Percentiles rank a stretch among this genome's conserved stretches.
Conservation (phyloP, 768 basidiomycete genomes). For the Cystofilobasidium macerans region DNA sequence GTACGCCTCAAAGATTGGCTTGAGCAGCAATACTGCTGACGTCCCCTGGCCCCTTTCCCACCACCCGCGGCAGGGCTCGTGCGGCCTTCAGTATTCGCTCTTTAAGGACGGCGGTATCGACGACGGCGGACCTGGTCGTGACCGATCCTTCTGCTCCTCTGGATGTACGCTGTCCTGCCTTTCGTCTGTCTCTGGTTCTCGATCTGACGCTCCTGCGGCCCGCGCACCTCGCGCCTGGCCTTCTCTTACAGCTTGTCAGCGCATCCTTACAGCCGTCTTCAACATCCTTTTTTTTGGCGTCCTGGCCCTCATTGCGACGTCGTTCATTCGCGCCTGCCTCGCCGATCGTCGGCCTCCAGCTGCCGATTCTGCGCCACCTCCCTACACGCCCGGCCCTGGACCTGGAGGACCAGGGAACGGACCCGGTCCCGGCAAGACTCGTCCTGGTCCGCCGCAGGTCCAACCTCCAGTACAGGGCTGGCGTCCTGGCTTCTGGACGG, state of each 20-base stretch:
- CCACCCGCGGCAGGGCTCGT: slow-evolving; percentile 52
- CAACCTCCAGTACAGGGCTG: background rate
- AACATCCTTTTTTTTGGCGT: slow-evolving; percentile 13
- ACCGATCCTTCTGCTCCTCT: background rate
- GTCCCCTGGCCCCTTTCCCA: background rate
- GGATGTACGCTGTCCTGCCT: background rate
- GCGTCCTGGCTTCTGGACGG: slow-evolving; percentile 9
- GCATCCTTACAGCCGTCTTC: background rate
- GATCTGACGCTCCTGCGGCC: background rate
- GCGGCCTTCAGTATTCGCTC: slow-evolving; percentile 72
- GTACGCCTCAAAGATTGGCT: slow-evolving; percentile 46
- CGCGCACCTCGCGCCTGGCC: no score
- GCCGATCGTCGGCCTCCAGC: background rate
- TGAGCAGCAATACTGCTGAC: no score
- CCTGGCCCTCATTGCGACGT: slow-evolving; percentile 18
- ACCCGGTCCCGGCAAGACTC: background rate
- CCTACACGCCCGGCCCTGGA: slow-evolving; percentile 2
- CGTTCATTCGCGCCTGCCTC: slow-evolving; percentile 11
- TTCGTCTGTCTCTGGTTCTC: background rate
- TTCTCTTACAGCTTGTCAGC: background rate
- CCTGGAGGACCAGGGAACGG: background rate
- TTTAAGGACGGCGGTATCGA: slow-evolving; percentile 46
- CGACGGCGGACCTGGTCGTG: slow-evolving; percentile 22
- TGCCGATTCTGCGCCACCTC: slow-evolving; percentile 12
- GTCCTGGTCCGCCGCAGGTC: background rate